A percentile compares a stretch with the other conserved stretches of the same genome.
phyloP scores from a whole-genome alignment of 495 filamentous ascomycete genomes.

The Penicillium steckii region DNA sequence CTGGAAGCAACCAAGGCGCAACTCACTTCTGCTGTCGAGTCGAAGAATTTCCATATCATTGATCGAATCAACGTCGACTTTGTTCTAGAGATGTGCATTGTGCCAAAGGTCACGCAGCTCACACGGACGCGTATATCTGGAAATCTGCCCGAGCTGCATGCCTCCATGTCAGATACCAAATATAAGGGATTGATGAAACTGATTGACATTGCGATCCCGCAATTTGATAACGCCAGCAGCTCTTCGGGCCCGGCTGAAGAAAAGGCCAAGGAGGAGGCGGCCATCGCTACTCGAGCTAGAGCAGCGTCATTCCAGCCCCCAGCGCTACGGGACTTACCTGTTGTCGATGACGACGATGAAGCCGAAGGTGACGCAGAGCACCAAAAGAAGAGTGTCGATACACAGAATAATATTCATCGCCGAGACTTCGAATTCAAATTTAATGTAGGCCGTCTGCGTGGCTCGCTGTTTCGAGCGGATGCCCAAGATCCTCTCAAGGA shows the following conservation, averaged over 20 bases:
- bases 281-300: slow-evolving; percentile 41
- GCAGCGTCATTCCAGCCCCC: slow-evolving; percentile 65
- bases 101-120: slow-evolving; percentile 91
- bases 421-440: slow-evolving; percentile 95
- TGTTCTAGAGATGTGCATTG: slow-evolving; percentile 84
- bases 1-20: slow-evolving; percentile 89
- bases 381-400: slow-evolving; percentile 59
- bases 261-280: slow-evolving; percentile 29
- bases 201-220: slow-evolving; percentile 92
- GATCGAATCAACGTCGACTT: slow-evolving; percentile 98
- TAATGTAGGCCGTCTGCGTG: slow-evolving; percentile 86
- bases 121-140: slow-evolving; percentile 89
- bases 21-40: slow-evolving; percentile 64
- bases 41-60: slow-evolving; percentile 81
- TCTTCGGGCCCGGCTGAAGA: slow-evolving; percentile 20
- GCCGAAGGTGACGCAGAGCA: slow-evolving; percentile 61
- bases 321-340: slow-evolving; percentile 67
- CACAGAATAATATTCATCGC: slow-evolving; percentile 69
- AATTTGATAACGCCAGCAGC: slow-evolving; percentile 58
- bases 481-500: slow-evolving; percentile 74
- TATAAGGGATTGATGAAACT: slow-evolving; percentile 96
- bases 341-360: slow-evolving; percentile 76
- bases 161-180: slow-evolving; percentile 86
- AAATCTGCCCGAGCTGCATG: slow-evolving; percentile 88
- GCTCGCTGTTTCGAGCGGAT: slow-evolving; percentile 85